Conservation (phyloP, 2,329 filamentous ascomycete genomes). For the Colletotrichum australisinense region DNA sequence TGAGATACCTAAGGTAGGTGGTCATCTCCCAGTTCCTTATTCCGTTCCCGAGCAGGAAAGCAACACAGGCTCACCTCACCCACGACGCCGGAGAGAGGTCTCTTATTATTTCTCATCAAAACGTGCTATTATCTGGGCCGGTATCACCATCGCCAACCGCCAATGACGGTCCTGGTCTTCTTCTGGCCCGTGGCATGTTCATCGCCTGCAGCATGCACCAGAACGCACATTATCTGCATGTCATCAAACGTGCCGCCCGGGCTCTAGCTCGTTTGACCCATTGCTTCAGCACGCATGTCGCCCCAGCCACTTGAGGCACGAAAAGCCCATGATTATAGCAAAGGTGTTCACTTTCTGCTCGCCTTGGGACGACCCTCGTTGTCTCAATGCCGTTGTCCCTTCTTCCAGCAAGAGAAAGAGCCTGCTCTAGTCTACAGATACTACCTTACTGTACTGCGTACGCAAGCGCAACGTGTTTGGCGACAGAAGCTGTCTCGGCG, state of each 20-base stretch:
- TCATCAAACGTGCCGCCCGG: slow-evolving; percentile 24
- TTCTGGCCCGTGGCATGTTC: slow-evolving; percentile 13
- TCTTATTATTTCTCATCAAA: background rate
- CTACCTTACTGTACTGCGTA: background rate
- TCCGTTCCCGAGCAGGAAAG: background rate
- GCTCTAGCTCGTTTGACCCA: slow-evolving; percentile 24
- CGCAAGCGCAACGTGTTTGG: slow-evolving; percentile 24
- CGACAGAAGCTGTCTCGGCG: slow-evolving; percentile 26
- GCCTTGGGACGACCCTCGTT: slow-evolving; percentile 25
- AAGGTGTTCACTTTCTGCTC: background rate
- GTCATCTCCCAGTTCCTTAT: background rate
- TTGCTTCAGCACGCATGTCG: background rate
- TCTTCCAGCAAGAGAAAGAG: background rate
- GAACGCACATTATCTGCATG: slow-evolving; percentile 1
- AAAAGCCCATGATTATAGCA: background rate
- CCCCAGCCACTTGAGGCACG: slow-evolving; percentile 27
- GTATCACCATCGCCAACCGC: slow-evolving; percentile 3
- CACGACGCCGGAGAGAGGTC: background rate
- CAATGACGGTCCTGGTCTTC: background rate
- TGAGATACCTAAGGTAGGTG: no score
- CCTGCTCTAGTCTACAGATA: background rate
- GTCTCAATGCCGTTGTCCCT: slow-evolving; percentile 21
- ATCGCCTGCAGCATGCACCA: background rate
- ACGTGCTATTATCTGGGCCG: slow-evolving; percentile 8
- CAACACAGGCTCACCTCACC: slow-evolving; percentile 6